A percentile compares a stretch with the other conserved stretches of the same genome.
These are phyloP conservation scores for Nicotiana tabacum DNA, from an alignment of 257 asterid species.

Conservation along the genomic window DNA sequence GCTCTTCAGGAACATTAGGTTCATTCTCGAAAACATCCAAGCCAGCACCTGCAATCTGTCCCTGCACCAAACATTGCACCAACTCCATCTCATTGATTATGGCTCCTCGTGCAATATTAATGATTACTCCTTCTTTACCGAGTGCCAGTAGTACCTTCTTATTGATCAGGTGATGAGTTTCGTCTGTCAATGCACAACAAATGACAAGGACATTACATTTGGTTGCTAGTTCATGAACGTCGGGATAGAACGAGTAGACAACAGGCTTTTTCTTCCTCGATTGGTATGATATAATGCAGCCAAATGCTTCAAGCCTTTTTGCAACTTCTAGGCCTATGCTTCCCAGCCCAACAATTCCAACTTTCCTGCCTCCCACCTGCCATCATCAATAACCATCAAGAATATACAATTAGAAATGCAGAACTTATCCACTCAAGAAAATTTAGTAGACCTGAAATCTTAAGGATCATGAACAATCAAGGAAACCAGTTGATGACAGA, in stretches of 20 bases:
- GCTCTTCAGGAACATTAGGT: conserved; percentile 37
- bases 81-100: conserved; percentile 30
- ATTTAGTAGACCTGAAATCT: neutral
- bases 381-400: neutral
- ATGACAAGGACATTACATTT: conserved; percentile 43
- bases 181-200: conserved; percentile 54
- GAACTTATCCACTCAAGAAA: neutral
- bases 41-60: conserved; percentile 37
- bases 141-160: conserved; percentile 50
- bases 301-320: conserved; percentile 65
- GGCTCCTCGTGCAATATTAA: conserved; percentile 71
- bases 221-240: conserved; percentile 38
- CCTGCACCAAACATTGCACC: conserved; percentile 31
- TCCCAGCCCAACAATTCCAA: conserved; percentile 83
- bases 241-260: conserved; percentile 32
- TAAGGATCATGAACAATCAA: neutral
- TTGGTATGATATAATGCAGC: conserved; percentile 47
- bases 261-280: conserved; percentile 50
- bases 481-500: neutral
- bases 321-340: conserved; percentile 72
- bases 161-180: conserved; percentile 64
- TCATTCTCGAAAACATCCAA: conserved; percentile 37
- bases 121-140: conserved; percentile 56
- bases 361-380: conserved; percentile 61
- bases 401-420: neutral